Evolutionary conservation across 495 filamentous ascomycete genomes (phyloP).

Genomic region (Penicillium riverlandense): DNA sequence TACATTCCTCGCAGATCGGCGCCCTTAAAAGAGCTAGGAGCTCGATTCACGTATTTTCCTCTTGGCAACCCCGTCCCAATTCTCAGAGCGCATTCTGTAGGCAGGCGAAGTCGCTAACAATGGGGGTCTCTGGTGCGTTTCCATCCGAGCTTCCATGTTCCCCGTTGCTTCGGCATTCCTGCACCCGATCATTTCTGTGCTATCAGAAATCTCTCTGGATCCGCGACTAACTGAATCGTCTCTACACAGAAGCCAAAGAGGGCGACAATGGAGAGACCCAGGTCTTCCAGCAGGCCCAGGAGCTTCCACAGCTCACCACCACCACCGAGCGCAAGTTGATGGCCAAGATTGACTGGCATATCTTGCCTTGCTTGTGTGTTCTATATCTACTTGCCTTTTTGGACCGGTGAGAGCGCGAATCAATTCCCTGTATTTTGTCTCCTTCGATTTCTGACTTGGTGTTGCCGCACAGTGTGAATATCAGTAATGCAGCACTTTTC

Average conservation of each 20-base stretch:
- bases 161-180: too few relatives aligned
- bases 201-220: too few relatives aligned
- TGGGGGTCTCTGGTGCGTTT: too few relatives aligned
- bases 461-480: slow-evolving; percentile 46
- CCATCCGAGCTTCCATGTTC: too few relatives aligned
- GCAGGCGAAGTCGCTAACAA: too few relatives aligned
- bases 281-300: slow-evolving; percentile 9
- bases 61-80: too few relatives aligned
- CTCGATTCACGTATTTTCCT: too few relatives aligned
- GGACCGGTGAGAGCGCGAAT: slow-evolving; percentile 51
- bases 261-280: slow-evolving; percentile 24
- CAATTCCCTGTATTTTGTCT: background rate
- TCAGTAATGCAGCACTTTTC: slow-evolving; percentile 57
- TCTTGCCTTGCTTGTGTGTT: slow-evolving; percentile 75
- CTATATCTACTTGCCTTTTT: slow-evolving; percentile 84
- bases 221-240: background rate
- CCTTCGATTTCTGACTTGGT: slow-evolving; percentile 3
- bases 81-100: too few relatives aligned
- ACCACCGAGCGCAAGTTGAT: slow-evolving; percentile 69
- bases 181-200: too few relatives aligned
- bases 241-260: slow-evolving; percentile 13
- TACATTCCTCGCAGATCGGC: too few relatives aligned
- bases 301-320: slow-evolving; percentile 25
- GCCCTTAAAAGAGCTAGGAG: too few relatives aligned
- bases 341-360: slow-evolving; percentile 68